These are phyloP conservation scores for Bipolaris oryzae DNA, from an alignment of 2,329 filamentous ascomycete genomes.

Conservation along the genomic window DNA sequence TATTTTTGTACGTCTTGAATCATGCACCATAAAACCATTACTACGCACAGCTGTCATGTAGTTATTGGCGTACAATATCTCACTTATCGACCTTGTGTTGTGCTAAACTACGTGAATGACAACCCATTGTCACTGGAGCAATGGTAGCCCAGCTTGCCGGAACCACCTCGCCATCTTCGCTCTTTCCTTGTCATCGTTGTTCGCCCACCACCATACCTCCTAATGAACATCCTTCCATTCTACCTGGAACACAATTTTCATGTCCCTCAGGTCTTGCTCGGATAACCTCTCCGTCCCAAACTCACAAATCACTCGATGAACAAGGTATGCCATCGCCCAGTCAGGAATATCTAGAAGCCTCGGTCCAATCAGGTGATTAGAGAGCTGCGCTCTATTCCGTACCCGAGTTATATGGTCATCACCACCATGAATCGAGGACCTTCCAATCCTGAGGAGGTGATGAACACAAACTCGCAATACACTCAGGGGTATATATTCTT, in stretches of 20 bases:
- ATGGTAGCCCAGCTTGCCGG: background rate
- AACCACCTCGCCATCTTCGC: constrained; percentile 30
- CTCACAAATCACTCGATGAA: constrained; percentile 7
- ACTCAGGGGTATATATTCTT: background rate
- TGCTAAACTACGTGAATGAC: background rate
- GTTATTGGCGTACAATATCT: too few species aligned
- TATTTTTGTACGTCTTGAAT: too few species aligned
- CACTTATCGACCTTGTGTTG: too few species aligned
- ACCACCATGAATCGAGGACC: background rate
- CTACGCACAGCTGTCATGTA: too few species aligned
- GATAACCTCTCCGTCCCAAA: constrained; percentile 15
- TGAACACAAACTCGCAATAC: background rate
- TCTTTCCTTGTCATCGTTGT: constrained; percentile 30
- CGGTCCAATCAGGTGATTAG: background rate
- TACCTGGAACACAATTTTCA: constrained; percentile 14
- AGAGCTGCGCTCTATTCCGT: background rate
- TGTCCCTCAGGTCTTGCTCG: constrained; percentile 2
- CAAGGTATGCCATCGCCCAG: constrained; percentile 9
- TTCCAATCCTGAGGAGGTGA: background rate
- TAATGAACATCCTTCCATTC: constrained; percentile 23
- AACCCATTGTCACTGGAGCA: background rate
- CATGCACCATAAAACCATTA: too few species aligned
- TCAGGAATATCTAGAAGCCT: constrained; percentile 12
- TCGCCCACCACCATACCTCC: constrained; percentile 38
- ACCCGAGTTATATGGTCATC: background rate